Conservation (phyloP, 2,329 filamentous ascomycete genomes). For the Paracoccidioides brasiliensis region DNA sequence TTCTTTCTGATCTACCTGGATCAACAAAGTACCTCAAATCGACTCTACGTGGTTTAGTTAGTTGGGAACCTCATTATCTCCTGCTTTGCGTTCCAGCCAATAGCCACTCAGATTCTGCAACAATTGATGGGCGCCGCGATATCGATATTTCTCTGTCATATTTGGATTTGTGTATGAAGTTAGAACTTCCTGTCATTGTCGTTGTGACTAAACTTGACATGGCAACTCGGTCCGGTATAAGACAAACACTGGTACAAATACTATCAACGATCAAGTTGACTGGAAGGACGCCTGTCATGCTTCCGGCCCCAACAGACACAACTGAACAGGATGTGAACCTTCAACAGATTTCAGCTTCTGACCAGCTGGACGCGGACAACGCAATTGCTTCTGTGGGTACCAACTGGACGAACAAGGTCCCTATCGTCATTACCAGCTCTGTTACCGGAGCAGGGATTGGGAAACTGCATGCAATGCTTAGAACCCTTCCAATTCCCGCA, state of each 20-base stretch:
- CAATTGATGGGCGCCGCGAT: constrained; percentile 31
- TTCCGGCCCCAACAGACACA: constrained; percentile 36
- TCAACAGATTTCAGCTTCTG: constrained; percentile 42
- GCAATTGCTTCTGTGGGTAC: constrained; percentile 34
- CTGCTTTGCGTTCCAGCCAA: constrained; percentile 77
- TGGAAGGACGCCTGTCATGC: constrained; percentile 59
- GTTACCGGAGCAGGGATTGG: constrained; percentile 73
- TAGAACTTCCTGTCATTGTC: constrained; percentile 64
- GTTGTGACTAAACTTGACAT: constrained; percentile 86
- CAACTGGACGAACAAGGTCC: constrained; percentile 46
- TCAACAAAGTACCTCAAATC: constrained; percentile 82
- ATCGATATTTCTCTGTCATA: constrained; percentile 67
- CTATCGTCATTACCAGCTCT: constrained; percentile 77
- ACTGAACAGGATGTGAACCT: constrained; percentile 42
- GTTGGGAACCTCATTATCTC: constrained; percentile 92
- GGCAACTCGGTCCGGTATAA: constrained; percentile 59
- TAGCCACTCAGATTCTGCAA: constrained; percentile 40
- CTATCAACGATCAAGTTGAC: constrained; percentile 65
- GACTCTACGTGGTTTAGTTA: constrained; percentile 76
- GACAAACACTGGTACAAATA: constrained; percentile 57
- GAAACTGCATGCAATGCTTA: constrained; percentile 67
- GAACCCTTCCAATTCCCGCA: constrained; percentile 57
- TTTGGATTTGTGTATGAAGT: constrained; percentile 69
- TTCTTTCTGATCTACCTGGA: constrained; percentile 84
- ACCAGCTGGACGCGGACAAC: constrained; percentile 46